A percentile compares a stretch with the other conserved stretches of the same genome.
Evolutionary conservation across 139 green algal genomes (phyloP).

Genomic region (Haematococcus lacustris): DNA sequence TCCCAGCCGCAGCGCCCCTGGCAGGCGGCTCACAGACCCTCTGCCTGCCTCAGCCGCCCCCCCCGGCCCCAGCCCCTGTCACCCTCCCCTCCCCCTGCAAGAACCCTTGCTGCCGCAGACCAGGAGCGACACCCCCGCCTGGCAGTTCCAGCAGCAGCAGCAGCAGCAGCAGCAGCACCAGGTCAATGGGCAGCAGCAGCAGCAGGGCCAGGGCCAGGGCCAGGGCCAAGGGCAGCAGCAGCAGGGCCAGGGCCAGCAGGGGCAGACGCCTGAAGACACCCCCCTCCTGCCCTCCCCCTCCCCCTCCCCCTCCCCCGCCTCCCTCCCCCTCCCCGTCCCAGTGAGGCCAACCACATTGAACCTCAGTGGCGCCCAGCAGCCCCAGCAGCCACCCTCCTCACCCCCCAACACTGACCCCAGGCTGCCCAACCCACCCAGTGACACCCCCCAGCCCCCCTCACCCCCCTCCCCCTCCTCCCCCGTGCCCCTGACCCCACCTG

Average conservation of each 20-base stretch:
- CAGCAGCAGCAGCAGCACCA: background rate
- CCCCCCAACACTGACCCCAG: too few relatives aligned
- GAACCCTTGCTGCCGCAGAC: background rate
- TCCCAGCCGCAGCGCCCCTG: background rate
- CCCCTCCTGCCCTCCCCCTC: background rate
- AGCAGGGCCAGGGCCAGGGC: background rate
- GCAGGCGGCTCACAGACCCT: too few relatives aligned
- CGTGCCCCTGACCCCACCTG: too few relatives aligned
- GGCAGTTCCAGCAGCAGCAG: background rate
- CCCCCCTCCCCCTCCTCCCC: too few relatives aligned
- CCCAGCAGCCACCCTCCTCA: background rate
- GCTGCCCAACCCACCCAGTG: background rate
- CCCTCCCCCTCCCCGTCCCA: background rate
- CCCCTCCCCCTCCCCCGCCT: too few relatives aligned
- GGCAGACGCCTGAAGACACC: background rate
- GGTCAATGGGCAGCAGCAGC: background rate
- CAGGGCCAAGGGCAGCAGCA: background rate
- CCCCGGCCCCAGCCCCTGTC: too few relatives aligned
- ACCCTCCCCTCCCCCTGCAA: background rate
- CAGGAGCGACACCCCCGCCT: background rate
- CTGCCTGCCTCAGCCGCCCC: too few relatives aligned
- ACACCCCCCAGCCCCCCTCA: background rate
- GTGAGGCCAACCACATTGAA: background rate
- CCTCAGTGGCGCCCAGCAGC: background rate
- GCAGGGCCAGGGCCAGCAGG: background rate